Evolutionary conservation across 768 basidiomycete species (phyloP), one percentile per base, ranked within the genome.

Genomic region (Udeniomyces megalosporus): DNA sequence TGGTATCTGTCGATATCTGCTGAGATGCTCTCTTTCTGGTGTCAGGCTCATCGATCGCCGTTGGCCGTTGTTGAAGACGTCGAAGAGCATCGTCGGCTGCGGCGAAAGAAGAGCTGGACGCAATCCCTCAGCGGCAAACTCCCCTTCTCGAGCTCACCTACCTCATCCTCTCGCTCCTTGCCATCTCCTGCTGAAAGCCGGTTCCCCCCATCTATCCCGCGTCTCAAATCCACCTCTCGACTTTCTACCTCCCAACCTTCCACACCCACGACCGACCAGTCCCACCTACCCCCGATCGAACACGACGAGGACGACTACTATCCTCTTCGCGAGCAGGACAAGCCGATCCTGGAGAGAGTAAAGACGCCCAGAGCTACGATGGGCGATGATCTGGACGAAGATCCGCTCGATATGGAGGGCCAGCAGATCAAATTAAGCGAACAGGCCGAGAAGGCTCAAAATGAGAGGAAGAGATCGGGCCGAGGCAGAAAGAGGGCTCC

Each of bases 11-110:
- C 38, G 4, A 2, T 32, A 55, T 24, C 7, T 15, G 14, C 20
- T 38, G 34, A 20, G 32, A n/a, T 1, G 17, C 0, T 1, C 15
- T 15, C 3, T 14, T 34, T 20, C 5, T 48, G 22, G 38, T 5
- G 24, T 48, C 52, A 62, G 69, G 80, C 84, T 68, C 89, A 95
- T 72, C 81, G 82, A 75, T 88, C 86, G 65, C 95, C 95, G 11
- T 77, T 97, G 56, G 84, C 86, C 63, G 91, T 96, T 80, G 89
- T 95, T 24, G 81, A 83, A 46, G 88, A 92, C 70, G 78, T 78
- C 32, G 29, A 56, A 38, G 34, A 56, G 8, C 32, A 26, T 4
- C 55, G 35, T 29, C 58, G 58, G 1, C 49, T 60, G 6, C 48
- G 58, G 12, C 48, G 58, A 14, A 60, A 60, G 22, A 60, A 60